Percentiles rank a stretch among this genome's conserved stretches.
Evolutionary conservation across 2,329 filamentous ascomycete species (phyloP).

Genomic region (Lachnellula cervina): DNA sequence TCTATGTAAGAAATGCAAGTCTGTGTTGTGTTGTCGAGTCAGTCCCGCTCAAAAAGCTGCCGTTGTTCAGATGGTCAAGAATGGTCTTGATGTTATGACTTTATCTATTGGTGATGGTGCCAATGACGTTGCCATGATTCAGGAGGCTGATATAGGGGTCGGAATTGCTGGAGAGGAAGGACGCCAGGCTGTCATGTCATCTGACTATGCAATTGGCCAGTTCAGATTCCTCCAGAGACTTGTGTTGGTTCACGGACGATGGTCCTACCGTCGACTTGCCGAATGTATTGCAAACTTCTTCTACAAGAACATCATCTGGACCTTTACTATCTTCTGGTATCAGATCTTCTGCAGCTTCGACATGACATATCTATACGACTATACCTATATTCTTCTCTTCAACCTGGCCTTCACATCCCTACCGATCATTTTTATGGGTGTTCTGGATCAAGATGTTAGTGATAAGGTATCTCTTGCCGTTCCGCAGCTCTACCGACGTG

Average conservation of each 20-base stretch:
- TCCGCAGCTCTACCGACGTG: constrained; percentile 88
- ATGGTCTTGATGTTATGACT: constrained; percentile 92
- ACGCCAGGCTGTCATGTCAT: constrained; percentile 90
- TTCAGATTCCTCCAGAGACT: constrained; percentile 84
- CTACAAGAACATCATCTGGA: constrained; percentile 99
- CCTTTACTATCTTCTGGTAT: constrained; percentile 94
- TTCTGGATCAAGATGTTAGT: constrained; percentile 93
- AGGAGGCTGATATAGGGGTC: constrained; percentile 93
- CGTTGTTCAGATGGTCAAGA: constrained; percentile 95
- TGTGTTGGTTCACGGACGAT: constrained; percentile 84
- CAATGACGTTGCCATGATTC: constrained; percentile 97
- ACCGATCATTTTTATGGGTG: constrained; percentile 91
- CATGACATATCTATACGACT: constrained; percentile 94
- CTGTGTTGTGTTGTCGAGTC: constrained; percentile 94
- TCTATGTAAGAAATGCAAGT: constrained; percentile 94
- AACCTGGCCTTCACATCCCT: constrained; percentile 96
- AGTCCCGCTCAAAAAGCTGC: constrained; percentile 95
- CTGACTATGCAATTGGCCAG: constrained; percentile 91
- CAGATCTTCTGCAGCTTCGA: constrained; percentile 95
- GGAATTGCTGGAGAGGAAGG: constrained; percentile 93
- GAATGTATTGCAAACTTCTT: constrained; percentile 99
- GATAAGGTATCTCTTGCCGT: constrained; percentile 92
- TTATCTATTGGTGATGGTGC: constrained; percentile 89
- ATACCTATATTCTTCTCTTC: constrained; percentile 94
- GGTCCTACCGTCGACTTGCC: constrained; percentile 91